These are phyloP conservation scores for Ceratocystis cacaofunesta DNA, from an alignment of 2,329 filamentous ascomycete genomes.

Conservation along the genomic window DNA sequence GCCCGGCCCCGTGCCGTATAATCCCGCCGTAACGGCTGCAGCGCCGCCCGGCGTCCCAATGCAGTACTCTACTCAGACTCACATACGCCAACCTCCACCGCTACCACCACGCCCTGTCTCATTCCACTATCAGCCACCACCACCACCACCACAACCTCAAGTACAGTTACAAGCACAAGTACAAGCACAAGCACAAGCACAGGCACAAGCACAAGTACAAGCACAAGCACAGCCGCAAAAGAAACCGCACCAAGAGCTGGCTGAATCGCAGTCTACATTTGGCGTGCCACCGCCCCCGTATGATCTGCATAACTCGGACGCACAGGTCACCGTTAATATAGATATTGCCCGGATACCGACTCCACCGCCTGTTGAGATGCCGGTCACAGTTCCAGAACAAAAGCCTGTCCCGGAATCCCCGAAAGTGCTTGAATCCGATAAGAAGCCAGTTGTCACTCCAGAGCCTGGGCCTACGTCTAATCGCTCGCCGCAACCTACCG, in stretches of 20 bases:
- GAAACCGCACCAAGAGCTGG: too few species aligned
- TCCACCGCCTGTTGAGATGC: conserved; percentile 1
- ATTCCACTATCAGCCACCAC: background rate
- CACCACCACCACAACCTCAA: background rate
- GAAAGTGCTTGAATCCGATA: background rate
- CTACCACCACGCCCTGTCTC: background rate
- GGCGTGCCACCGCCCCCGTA: background rate
- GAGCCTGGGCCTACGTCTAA: background rate
- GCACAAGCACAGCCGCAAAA: too few species aligned
- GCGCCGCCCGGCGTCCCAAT: conserved; percentile 7
- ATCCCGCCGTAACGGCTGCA: conserved; percentile 3
- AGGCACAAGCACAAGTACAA: too few species aligned
- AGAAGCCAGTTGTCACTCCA: background rate
- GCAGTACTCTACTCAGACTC: background rate
- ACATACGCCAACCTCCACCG: background rate
- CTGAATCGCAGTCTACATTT: background rate
- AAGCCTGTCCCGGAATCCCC: background rate
- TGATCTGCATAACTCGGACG: background rate
- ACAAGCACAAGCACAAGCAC: too few species aligned
- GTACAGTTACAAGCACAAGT: background rate
- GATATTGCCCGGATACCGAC: background rate
- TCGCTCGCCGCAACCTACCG: background rate
- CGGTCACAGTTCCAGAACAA: background rate
- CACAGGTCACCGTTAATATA: background rate
- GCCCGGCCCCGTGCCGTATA: background rate